Evolutionary conservation across 1,284 basidiomycete genomes (phyloP), one percentile per base, ranked within the genome.

Genomic region (Pseudozyma thailandica): DNA sequence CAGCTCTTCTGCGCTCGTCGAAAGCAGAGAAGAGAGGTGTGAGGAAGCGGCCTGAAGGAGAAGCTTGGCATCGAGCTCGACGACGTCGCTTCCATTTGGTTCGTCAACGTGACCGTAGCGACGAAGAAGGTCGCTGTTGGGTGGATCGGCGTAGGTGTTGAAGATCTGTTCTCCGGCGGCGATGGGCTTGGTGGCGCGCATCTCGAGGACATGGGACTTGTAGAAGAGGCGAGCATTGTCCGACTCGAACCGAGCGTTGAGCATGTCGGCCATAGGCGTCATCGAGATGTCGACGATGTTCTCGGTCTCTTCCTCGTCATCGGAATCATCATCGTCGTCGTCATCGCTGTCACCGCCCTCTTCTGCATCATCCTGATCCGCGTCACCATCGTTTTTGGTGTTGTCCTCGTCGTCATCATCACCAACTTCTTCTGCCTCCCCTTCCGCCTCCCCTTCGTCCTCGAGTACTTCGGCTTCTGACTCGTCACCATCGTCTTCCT

Each of bases 231-330:
- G 91, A 0, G 92, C 78, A 21, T 82, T 82, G 56, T 82, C 79
- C 20, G 75, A 79, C 16, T 70, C 77, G 50, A 75, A 79, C 2
- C 72, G 66, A 1, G 81, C 80, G 44, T 82, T 82, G 33, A 84
- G 86, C 86, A 98, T 90, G 83, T 98, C 95, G 1, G 95, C 96
- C 86, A 98, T 90, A 0, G 95, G 95, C 1, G 98, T 91, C 94
- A 98, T 96, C 0, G 92, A 90, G 10, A 93, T 89, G 70, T 92
- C 89, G 1, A 87, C 86, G 1, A 89, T 85, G 20, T 76, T 66
- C 26, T 76, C 74, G 21, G 48, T 26, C 48, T 76, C 66, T 27
- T 76, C 71, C 28, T 68, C 68, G 1, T 70, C 68, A 0, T 60
- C 59, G n/a, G 58, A 58, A n/a, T 59, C 56, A 9, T 72, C 74